Evolutionary conservation across 2,329 filamentous ascomycete genomes (phyloP).

Genomic region (Aspergillus udagawae): DNA sequence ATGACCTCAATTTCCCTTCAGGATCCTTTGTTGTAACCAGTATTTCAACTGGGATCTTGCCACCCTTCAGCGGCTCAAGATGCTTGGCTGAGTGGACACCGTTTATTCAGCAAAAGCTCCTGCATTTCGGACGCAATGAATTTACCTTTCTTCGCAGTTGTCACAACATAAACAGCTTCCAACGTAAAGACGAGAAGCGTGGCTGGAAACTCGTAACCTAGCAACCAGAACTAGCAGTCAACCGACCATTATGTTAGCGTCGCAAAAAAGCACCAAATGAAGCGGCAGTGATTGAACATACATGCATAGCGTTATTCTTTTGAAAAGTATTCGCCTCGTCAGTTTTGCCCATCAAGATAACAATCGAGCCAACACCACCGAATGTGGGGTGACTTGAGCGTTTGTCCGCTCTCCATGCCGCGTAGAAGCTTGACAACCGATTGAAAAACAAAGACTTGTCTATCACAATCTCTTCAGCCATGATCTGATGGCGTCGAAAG

Average conservation of each 20-base stretch:
- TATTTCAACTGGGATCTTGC: slow-evolving; percentile 88
- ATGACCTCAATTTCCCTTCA: slow-evolving; percentile 86
- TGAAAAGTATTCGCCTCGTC: slow-evolving; percentile 82
- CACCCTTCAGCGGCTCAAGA: slow-evolving; percentile 84
- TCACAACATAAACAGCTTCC: slow-evolving; percentile 86
- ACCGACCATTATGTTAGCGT: neutral
- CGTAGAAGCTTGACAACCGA: slow-evolving; percentile 79
- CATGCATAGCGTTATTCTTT: slow-evolving; percentile 96
- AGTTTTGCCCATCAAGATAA: slow-evolving; percentile 91
- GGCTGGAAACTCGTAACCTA: slow-evolving; percentile 97
- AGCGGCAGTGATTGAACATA: slow-evolving; percentile 45
- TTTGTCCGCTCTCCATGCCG: slow-evolving; percentile 95
- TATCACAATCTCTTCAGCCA: slow-evolving; percentile 86
- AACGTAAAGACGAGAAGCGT: slow-evolving; percentile 89
- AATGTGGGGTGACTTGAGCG: slow-evolving; percentile 81
- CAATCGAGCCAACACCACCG: slow-evolving; percentile 77
- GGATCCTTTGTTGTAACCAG: slow-evolving; percentile 88
- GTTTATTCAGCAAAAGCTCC: neutral
- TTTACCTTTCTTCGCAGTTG: slow-evolving; percentile 92
- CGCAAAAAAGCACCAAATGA: neutral
- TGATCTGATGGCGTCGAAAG: slow-evolving; percentile 28
- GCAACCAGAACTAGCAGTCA: slow-evolving; percentile 78
- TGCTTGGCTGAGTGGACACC: slow-evolving; percentile 68
- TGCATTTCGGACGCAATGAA: neutral
- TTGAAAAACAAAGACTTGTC: slow-evolving; percentile 92